These are phyloP conservation scores for Aspergillus puulaauensis DNA, from an alignment of 2,329 filamentous ascomycete species.

Conservation along the genomic window DNA sequence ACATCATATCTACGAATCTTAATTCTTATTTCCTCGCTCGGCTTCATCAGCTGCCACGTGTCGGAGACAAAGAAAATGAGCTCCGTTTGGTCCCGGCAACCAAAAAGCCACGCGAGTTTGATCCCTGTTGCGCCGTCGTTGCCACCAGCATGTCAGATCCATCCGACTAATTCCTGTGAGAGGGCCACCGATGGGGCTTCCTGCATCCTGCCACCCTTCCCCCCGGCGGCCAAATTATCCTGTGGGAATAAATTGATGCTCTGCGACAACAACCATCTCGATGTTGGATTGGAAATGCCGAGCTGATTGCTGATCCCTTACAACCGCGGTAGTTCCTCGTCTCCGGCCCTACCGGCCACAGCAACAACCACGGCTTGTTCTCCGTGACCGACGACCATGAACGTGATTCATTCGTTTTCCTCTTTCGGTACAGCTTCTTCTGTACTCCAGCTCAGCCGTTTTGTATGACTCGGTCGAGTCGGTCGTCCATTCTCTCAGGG, in stretches of 20 bases:
- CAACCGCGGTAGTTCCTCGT: background rate
- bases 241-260: background rate
- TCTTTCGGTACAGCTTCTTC: background rate
- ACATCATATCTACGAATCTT: background rate
- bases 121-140: slow-evolving; percentile 1
- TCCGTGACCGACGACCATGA: too few relatives aligned
- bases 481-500: too few relatives aligned
- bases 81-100: slow-evolving; percentile 3
- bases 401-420: background rate
- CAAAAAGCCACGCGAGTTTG: slow-evolving; percentile 13
- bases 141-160: background rate
- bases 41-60: slow-evolving; percentile 12
- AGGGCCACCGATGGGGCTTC: background rate
- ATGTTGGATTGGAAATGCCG: too few relatives aligned
- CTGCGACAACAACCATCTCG: too few relatives aligned
- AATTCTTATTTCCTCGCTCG: background rate
- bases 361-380: too few relatives aligned
- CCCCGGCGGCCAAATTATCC: background rate
- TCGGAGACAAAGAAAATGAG: background rate
- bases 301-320: background rate
- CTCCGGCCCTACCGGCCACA: background rate
- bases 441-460: too few relatives aligned
- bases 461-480: too few relatives aligned
- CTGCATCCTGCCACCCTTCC: background rate
- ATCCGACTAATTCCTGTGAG: too few relatives aligned